Conservation (phyloP, 169 alveolate genomes). For the Plasmodium cynomolgi region DNA sequence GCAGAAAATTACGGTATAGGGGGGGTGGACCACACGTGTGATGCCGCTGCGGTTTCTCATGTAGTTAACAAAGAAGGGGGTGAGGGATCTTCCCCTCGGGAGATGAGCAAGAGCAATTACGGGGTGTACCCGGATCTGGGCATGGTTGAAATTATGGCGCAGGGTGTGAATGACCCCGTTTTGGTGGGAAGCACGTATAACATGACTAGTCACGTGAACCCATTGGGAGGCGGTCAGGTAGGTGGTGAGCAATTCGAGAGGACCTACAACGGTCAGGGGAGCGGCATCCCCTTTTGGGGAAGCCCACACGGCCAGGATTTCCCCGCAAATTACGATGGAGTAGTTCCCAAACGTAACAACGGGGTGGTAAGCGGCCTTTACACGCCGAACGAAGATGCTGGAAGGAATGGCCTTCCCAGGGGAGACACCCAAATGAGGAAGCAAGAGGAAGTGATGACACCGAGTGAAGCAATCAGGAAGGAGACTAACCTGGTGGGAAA, state of each 20-base stretch:
- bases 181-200: neutral
- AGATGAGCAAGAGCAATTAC: neutral
- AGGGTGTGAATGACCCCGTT: neutral
- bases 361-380: neutral
- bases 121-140: neutral
- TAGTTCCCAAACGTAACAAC: neutral
- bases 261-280: neutral
- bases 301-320: neutral
- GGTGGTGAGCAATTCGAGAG: neutral
- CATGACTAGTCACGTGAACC: neutral
- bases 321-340: neutral
- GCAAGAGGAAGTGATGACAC: neutral
- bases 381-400: neutral
- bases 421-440: neutral
- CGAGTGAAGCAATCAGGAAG: neutral
- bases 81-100: neutral
- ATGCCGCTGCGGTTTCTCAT: neutral
- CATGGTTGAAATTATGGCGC: neutral
- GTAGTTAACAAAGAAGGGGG: neutral
- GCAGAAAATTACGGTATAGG: neutral
- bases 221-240: neutral
- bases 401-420: neutral
- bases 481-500: neutral
- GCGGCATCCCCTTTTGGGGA: neutral
- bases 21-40: neutral